phyloP scores from a whole-genome alignment of 2,329 filamentous ascomycete genomes.

The Torrubiella hemipterigena region DNA sequence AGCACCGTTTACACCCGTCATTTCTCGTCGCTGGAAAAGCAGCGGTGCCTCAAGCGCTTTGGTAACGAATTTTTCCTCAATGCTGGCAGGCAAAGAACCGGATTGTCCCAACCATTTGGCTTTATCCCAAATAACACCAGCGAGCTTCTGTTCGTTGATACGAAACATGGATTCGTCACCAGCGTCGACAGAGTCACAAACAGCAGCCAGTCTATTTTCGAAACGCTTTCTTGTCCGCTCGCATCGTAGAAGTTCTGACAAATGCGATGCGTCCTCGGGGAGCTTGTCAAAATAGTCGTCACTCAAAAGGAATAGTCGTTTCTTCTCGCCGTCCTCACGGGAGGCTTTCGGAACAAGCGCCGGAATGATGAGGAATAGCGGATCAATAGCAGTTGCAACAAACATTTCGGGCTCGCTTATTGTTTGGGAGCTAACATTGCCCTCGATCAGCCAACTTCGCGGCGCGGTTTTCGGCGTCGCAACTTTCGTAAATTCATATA shows the following conservation, averaged over 20 bases:
- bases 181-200: constrained; percentile 75
- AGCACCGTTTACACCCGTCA: constrained; percentile 11
- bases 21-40: constrained; percentile 51
- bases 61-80: constrained; percentile 77
- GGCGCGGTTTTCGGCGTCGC: constrained; percentile 39
- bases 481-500: constrained; percentile 54
- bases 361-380: constrained; percentile 73
- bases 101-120: constrained; percentile 53
- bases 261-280: constrained; percentile 39
- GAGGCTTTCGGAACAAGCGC: constrained; percentile 40
- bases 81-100: constrained; percentile 55
- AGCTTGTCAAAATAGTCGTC: constrained; percentile 63
- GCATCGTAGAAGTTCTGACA: constrained; percentile 43
- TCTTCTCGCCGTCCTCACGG: constrained; percentile 33
- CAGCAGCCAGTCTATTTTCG: constrained; percentile 51
- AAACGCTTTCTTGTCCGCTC: constrained; percentile 36
- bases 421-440: constrained; percentile 20
- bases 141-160: constrained; percentile 59
- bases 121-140: constrained; percentile 55
- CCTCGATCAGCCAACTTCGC: constrained; percentile 50
- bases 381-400: constrained; percentile 73
- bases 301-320: constrained; percentile 53
- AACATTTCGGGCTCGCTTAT: constrained; percentile 63
- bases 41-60: constrained; percentile 68
- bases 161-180: constrained; percentile 80